Conservation (phyloP, 768 basidiomycete genomes). For the Lentinula sp. region DNA sequence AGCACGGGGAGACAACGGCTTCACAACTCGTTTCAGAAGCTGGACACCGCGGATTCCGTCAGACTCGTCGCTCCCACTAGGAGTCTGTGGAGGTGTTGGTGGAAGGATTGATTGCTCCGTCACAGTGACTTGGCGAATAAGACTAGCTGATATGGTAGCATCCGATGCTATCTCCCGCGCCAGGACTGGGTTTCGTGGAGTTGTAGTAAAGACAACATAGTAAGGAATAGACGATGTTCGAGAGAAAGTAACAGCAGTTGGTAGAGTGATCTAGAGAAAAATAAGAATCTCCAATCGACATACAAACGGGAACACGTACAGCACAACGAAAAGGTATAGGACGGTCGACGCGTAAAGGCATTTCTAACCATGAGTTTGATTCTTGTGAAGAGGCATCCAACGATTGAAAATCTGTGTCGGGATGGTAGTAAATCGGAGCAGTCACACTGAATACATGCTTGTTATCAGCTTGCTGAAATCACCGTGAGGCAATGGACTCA, state of each 20-base stretch:
- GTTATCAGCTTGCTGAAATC: conserved; percentile 8
- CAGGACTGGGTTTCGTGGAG: conserved; percentile 44
- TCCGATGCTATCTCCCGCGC: conserved; percentile 64
- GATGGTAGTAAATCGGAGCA: conserved; percentile 56
- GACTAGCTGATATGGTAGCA: conserved; percentile 63
- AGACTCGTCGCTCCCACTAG: conserved; percentile 39
- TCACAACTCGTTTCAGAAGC: conserved; percentile 28
- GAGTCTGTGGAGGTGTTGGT: conserved; percentile 44
- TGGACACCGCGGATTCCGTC: conserved; percentile 16
- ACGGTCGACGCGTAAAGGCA: conserved; percentile 58
- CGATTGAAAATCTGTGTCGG: conserved; percentile 55
- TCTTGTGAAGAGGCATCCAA: conserved; percentile 33
- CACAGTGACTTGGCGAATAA: conserved; percentile 55
- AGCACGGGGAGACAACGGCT: conserved; percentile 17
- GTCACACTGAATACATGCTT: conserved; percentile 40
- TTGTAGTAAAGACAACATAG: conserved; percentile 69
- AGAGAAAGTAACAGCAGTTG: conserved; percentile 53
- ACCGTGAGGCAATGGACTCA: conserved; percentile 25
- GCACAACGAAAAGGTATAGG: conserved; percentile 60
- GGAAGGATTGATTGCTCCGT: conserved; percentile 34
- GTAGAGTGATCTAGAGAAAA: conserved; percentile 52
- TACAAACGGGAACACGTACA: conserved; percentile 33
- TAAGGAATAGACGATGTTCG: conserved; percentile 61
- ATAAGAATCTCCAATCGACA: conserved; percentile 3
- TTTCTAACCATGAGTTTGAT: conserved; percentile 60